phyloP scores from a whole-genome alignment of 1,139 yeast species.

The Lodderomyces orthopsilosis region DNA sequence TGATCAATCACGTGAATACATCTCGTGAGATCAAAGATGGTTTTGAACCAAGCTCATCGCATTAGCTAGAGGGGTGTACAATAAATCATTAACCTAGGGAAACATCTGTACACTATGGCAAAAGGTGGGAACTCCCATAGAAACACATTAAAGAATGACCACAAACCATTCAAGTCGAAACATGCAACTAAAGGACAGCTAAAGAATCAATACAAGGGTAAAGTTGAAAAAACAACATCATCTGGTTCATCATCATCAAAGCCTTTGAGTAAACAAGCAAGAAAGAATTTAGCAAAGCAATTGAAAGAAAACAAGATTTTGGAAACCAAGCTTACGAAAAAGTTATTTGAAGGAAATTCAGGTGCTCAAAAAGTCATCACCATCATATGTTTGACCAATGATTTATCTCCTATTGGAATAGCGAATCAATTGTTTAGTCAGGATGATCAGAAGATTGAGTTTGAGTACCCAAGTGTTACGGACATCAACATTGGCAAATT shows the following conservation, averaged over 20 bases:
- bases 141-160: constrained; percentile 76
- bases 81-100: not conserved
- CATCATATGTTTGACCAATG: constrained; percentile 74
- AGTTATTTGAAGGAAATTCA: constrained; percentile 72
- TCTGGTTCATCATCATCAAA: constrained; percentile 34
- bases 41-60: not conserved
- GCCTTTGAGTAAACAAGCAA: constrained; percentile 60
- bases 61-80: not conserved
- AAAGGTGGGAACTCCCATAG: constrained; percentile 73
- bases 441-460: constrained; percentile 27
- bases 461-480: constrained; percentile 46
- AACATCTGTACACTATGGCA: constrained; percentile 42
- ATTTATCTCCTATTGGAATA: constrained; percentile 58
- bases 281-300: constrained; percentile 80
- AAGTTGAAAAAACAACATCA: constrained; percentile 60
- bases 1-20: not conserved
- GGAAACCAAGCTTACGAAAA: constrained; percentile 50
- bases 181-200: constrained; percentile 90
- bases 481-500: constrained; percentile 58
- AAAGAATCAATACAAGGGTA: constrained; percentile 79
- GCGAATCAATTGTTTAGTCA: constrained; percentile 49
- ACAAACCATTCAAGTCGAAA: constrained; percentile 85
- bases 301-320: constrained; percentile 68
- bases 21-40: not conserved
- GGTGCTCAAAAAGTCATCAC: constrained; percentile 86